Percentiles rank a stretch among this genome's conserved stretches.
Conservation (phyloP, 345 rosid species). For the Chamaenerion angustifolium region DNA sequence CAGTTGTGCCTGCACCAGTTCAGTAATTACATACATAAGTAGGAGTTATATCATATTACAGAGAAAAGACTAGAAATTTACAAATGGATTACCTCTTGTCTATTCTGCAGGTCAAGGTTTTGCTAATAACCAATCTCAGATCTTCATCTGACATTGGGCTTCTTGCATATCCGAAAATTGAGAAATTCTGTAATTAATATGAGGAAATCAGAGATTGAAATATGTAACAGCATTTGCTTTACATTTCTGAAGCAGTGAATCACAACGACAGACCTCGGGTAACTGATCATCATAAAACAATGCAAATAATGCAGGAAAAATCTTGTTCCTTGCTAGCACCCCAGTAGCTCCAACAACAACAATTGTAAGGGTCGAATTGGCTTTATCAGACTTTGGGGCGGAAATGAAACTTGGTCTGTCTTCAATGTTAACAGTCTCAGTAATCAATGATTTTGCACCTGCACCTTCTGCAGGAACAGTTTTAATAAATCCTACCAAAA, state of each 20-base stretch:
- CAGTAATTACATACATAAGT: background rate
- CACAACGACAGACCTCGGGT: slow-evolving; percentile 13
- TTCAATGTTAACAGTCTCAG: slow-evolving; percentile 7
- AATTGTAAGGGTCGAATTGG: slow-evolving; percentile 16
- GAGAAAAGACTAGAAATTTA: no score
- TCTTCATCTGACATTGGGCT: slow-evolving; percentile 29
- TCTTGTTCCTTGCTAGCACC: slow-evolving; percentile 25
- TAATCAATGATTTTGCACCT: slow-evolving; percentile 1
- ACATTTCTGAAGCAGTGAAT: background rate
- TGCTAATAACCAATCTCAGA: slow-evolving; percentile 28
- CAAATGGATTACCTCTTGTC: slow-evolving; percentile 22
- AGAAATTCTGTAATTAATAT: slow-evolving; percentile 19
- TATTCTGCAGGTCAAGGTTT: slow-evolving; percentile 35
- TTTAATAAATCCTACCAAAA: background rate
- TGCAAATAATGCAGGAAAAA: slow-evolving; percentile 26
- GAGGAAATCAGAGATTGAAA: background rate
- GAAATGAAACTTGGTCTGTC: slow-evolving; percentile 6
- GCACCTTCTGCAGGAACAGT: slow-evolving; percentile 3
- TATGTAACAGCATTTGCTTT: background rate
- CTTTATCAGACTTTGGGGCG: slow-evolving; percentile 3
- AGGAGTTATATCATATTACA: no score
- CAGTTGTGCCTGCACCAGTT: slow-evolving; percentile 24
- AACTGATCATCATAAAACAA: slow-evolving; percentile 16
- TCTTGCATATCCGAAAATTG: slow-evolving; percentile 36
- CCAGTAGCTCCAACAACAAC: slow-evolving; percentile 27